These are phyloP conservation scores for Symbiodinium natans DNA, from an alignment of 73 alveolate species.

Conservation along the genomic window DNA sequence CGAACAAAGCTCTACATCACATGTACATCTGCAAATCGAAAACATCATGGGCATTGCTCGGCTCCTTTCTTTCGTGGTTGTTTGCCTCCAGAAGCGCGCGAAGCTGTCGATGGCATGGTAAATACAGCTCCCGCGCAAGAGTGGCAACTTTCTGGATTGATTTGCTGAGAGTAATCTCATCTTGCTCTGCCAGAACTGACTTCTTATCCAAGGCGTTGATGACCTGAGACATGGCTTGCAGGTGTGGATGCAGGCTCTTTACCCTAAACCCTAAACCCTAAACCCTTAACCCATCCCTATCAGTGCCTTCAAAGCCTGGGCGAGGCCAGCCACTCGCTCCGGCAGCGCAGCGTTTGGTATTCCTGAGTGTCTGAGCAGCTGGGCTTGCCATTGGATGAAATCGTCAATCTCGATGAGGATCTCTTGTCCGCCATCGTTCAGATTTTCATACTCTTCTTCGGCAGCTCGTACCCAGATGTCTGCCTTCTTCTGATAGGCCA, in stretches of 20 bases:
- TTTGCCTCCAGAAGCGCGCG: constrained; percentile 48
- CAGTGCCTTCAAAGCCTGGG: constrained; percentile 68
- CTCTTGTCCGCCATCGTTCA: constrained; percentile 30
- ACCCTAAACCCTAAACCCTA: too few relatives aligned
- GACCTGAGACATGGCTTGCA: background rate
- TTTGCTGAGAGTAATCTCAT: background rate
- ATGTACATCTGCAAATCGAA: too few relatives aligned
- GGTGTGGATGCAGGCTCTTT: background rate
- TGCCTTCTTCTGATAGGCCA: constrained; percentile 49
- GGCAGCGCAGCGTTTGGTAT: constrained; percentile 64
- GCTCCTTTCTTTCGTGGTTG: constrained; percentile 34
- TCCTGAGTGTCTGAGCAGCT: constrained; percentile 46
- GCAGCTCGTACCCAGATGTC: constrained; percentile 76
- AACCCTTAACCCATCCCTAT: too few relatives aligned
- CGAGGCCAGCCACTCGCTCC: constrained; percentile 34
- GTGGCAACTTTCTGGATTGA: constrained; percentile 41
- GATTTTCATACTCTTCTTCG: constrained; percentile 69
- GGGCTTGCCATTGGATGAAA: constrained; percentile 41
- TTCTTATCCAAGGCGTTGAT: background rate
- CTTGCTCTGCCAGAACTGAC: background rate
- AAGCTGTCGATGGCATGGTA: constrained; percentile 65
- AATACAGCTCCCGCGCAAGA: constrained; percentile 41
- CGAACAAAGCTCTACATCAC: too few relatives aligned
- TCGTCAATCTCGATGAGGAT: constrained; percentile 58
- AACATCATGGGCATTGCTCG: too few relatives aligned